Evolutionary conservation across 2,329 filamentous ascomycete genomes (phyloP).

Genomic region (Cercospora sp.): DNA sequence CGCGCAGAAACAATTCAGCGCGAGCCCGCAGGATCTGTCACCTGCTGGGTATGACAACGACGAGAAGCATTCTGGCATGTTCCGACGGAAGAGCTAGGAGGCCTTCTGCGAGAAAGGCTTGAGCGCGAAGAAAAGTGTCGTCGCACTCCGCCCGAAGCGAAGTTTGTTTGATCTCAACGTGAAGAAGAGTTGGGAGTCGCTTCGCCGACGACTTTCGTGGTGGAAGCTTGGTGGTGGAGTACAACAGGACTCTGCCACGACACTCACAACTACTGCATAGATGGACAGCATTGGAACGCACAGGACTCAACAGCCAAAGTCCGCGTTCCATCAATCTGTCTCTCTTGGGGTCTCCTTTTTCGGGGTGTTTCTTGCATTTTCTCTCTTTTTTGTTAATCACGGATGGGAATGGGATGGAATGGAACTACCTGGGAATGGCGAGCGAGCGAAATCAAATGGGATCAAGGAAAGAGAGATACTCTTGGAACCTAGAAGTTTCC

Average conservation of each 20-base stretch:
- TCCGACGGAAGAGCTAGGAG: constrained; percentile 7
- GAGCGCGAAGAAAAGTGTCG: background rate
- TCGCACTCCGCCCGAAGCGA: background rate
- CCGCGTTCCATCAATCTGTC: background rate
- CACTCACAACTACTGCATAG: background rate
- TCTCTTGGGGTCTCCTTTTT: background rate
- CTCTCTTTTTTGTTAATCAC: background rate
- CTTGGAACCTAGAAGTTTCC: background rate
- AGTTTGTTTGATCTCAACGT: background rate
- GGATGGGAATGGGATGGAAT: background rate
- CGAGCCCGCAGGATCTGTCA: constrained; percentile 25
- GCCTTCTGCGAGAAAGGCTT: background rate
- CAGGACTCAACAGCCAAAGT: background rate
- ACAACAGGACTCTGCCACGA: background rate
- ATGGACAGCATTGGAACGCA: background rate
- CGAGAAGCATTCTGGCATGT: constrained; percentile 1
- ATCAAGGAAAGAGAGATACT: background rate
- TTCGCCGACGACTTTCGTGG: constrained; percentile 4
- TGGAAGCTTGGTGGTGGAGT: background rate
- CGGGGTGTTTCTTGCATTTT: background rate
- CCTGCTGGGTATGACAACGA: background rate
- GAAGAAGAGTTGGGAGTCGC: constrained; percentile 16
- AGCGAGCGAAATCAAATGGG: background rate
- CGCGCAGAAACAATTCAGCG: constrained; percentile 25
- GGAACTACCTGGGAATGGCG: background rate